These are phyloP conservation scores for Senecio squalidus DNA, from an alignment of 140 eudicot genomes.

Conservation along the genomic window DNA sequence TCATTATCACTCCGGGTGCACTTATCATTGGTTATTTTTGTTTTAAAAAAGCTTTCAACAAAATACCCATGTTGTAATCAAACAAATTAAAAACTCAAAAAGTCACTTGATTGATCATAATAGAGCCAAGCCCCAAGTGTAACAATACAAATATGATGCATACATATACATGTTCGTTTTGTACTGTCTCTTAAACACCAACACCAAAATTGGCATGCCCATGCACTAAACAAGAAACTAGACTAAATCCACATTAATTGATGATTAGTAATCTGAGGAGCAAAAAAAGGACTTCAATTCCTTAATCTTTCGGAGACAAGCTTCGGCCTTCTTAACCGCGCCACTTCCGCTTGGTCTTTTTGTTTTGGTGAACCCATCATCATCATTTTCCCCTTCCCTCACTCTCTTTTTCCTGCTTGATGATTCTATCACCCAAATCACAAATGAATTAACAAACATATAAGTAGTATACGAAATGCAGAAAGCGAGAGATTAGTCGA, in stretches of 20 bases:
- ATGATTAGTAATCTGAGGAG: constrained; percentile 11
- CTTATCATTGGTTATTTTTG: too few relatives aligned
- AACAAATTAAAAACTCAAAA: too few relatives aligned
- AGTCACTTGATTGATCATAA: too few relatives aligned
- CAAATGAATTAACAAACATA: neutral
- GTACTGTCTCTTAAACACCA: too few relatives aligned
- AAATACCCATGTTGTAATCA: too few relatives aligned
- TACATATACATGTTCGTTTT: too few relatives aligned
- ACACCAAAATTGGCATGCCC: neutral
- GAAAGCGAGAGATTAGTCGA: too few relatives aligned
- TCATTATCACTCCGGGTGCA: too few relatives aligned
- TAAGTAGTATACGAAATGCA: too few relatives aligned
- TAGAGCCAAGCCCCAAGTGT: too few relatives aligned
- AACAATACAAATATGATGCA: too few relatives aligned
- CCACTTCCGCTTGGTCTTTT: constrained; percentile 9
- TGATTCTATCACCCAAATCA: constrained; percentile 27
- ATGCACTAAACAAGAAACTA: neutral
- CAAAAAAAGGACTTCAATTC: constrained; percentile 15
- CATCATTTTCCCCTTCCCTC: constrained; percentile 14
- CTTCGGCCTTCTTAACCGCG: constrained; percentile 45
- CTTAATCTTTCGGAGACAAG: constrained; percentile 41
- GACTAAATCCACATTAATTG: neutral
- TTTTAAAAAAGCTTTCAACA: too few relatives aligned
- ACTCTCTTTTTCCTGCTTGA: constrained; percentile 30
- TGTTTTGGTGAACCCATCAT: constrained; percentile 9